Conservation (phyloP, 148 eudicot species). For the Rhododendron ovatum region DNA sequence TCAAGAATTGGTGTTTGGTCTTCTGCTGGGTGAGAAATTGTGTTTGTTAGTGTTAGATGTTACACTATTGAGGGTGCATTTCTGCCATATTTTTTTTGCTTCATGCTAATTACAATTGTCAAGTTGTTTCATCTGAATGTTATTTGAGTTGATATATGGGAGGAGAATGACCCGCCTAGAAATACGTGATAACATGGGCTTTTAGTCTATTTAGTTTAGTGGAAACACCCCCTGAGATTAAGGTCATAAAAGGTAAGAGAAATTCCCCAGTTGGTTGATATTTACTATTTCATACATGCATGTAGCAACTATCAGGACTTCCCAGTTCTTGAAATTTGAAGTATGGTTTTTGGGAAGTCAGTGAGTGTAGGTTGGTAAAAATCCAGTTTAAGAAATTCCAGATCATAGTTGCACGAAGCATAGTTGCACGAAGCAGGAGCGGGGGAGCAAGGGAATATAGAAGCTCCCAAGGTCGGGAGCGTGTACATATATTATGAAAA, state of each 20-base stretch:
- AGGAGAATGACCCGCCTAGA: too few species aligned
- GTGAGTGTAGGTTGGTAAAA: neutral
- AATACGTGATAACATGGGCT: too few species aligned
- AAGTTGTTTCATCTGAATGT: too few species aligned
- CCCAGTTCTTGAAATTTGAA: neutral
- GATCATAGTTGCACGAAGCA: neutral
- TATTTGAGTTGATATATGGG: too few species aligned
- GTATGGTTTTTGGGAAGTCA: neutral
- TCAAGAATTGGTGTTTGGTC: neutral
- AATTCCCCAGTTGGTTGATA: neutral
- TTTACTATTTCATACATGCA: neutral
- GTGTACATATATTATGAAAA: too few species aligned
- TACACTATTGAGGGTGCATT: neutral
- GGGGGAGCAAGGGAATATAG: too few species aligned
- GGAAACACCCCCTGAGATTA: neutral
- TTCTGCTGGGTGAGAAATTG: neutral
- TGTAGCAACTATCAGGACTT: neutral
- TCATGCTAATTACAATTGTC: too few species aligned
- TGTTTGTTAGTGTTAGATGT: neutral
- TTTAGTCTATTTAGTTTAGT: too few species aligned
- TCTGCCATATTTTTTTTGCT: too few species aligned
- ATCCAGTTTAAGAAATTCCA: neutral
- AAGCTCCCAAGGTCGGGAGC: too few species aligned
- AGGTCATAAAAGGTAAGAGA: neutral
- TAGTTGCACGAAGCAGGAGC: neutral